phyloP scores from a whole-genome alignment of 1,284 basidiomycete genomes.

The Moniliella sp. region DNA sequence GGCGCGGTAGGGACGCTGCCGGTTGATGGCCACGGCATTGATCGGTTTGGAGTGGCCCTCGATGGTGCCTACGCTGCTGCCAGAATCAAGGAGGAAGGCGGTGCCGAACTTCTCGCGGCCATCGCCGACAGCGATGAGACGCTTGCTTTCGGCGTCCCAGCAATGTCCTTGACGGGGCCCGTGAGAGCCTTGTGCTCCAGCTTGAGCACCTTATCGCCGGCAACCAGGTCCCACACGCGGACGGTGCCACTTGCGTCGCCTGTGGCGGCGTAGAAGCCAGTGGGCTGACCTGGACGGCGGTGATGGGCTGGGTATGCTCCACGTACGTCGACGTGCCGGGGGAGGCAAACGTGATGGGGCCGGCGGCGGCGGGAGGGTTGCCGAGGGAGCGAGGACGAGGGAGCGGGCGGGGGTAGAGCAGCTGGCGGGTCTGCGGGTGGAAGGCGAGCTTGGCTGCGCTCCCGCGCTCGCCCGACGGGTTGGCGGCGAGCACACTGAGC shows the following conservation, averaged over 20 bases:
- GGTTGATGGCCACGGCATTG: slow-evolving; percentile 73
- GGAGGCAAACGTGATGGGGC: background rate
- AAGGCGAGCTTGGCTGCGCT: slow-evolving; percentile 55
- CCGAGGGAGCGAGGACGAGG: slow-evolving; percentile 39
- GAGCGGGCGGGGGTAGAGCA: slow-evolving; percentile 68
- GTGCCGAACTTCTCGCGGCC: slow-evolving; percentile 52
- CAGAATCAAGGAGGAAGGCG: slow-evolving; percentile 39
- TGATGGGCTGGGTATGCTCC: slow-evolving; percentile 63
- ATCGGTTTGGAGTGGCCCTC: slow-evolving; percentile 78
- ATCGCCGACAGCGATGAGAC: slow-evolving; percentile 86
- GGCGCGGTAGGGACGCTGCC: slow-evolving; percentile 73
- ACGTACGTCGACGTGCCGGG: slow-evolving; percentile 40
- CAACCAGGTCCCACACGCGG: slow-evolving; percentile 67
- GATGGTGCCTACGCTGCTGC: slow-evolving; percentile 77
- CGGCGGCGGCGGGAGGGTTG: slow-evolving; percentile 30
- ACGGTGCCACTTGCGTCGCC: slow-evolving; percentile 35
- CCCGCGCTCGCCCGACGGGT: slow-evolving; percentile 39
- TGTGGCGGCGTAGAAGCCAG: slow-evolving; percentile 83
- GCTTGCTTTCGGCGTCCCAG: slow-evolving; percentile 79
- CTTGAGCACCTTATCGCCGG: slow-evolving; percentile 69
- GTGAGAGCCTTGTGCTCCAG: slow-evolving; percentile 46
- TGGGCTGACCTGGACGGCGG: slow-evolving; percentile 73
- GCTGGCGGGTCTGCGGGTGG: slow-evolving; percentile 53
- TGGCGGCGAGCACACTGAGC: slow-evolving; percentile 8
- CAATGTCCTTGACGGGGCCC: slow-evolving; percentile 70